Evolutionary conservation across 768 basidiomycete species (phyloP), one percentile per base, ranked within the genome.

Genomic region (Russula foetens): DNA sequence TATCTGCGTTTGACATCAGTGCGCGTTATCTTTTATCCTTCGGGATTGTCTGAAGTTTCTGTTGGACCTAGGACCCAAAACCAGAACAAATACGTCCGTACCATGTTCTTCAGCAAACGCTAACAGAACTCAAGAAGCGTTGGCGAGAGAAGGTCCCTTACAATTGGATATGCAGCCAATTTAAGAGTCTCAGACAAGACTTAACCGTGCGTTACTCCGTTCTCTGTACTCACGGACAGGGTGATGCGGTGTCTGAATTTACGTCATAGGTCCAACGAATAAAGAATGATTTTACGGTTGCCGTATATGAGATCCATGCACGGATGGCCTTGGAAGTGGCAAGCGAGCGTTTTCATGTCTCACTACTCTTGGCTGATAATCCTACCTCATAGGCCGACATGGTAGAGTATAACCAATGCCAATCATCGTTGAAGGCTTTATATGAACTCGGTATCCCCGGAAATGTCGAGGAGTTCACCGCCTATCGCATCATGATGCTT

Each of bases 371-470:
- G 51, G 35, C 53, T 53, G 53, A 60, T 45, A 51, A 26, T 15
- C 7, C 26, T 19, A 31, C 56, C 59, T 44, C 59, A 15, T 73
- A 99, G 96, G 84, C 80, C 69, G 97, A 99, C 73, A 90, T 99
- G 81, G 94, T 97, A 66, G 97, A 99, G 81, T 98, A 96, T 71
- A 98, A 97, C 73, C 91, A 95, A 73, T 99, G 97, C 74, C 94
- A 98, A 73, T 88, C 89, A 31, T 88, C 91, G 65, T 76, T 98
- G 46, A 88, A 88, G 69, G 81, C 83, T 53, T 82, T 99, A 26
- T 98, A 99, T 73, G 94, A 96, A 65, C 84, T 95, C 58, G 94
- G 94, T 44, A 85, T 99, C 53, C 84, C 86, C 49, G 97, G 95
- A 54, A 90, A 91, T 71, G 88, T 88, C 11, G 91, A 96, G 70